Percentiles rank a stretch among this genome's conserved stretches.
Evolutionary conservation across 148 eudicot genomes (phyloP).

Genomic region (Camellia japonica): DNA sequence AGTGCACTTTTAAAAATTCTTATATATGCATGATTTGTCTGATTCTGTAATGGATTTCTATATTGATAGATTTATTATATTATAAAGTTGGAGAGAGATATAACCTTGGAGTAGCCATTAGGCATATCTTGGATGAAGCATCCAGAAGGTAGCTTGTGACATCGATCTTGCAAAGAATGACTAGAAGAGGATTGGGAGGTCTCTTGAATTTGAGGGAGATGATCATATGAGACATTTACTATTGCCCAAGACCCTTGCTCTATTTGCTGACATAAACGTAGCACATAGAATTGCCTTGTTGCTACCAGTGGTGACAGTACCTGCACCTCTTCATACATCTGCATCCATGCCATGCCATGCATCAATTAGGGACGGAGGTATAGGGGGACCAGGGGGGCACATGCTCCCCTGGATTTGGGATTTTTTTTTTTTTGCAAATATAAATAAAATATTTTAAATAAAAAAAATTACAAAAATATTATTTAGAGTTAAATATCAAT

Average conservation of each 20-base stretch:
- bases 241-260: constrained; percentile 62
- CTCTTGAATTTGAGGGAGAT: constrained; percentile 26
- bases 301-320: constrained; percentile 55
- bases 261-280: constrained; percentile 58
- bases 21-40: too few relatives aligned
- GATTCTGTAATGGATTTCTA: too few relatives aligned
- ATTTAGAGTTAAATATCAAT: too few relatives aligned
- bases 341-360: neutral
- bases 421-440: too few relatives aligned
- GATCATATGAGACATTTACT: constrained; percentile 59
- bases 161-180: constrained; percentile 18
- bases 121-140: constrained; percentile 71
- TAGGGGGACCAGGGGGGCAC: too few relatives aligned
- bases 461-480: too few relatives aligned
- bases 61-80: too few relatives aligned
- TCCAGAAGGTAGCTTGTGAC: constrained; percentile 65
- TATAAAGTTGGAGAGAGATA: too few relatives aligned
- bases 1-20: too few relatives aligned
- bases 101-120: constrained; percentile 61
- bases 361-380: too few relatives aligned
- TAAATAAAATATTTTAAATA: too few relatives aligned
- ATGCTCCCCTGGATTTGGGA: too few relatives aligned
- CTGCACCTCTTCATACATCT: constrained; percentile 65
- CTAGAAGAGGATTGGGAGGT: constrained; percentile 17
- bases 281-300: constrained; percentile 46